Evolutionary conservation across 2,329 filamentous ascomycete species (phyloP).

Genomic region (Colletotrichum tanaceti): DNA sequence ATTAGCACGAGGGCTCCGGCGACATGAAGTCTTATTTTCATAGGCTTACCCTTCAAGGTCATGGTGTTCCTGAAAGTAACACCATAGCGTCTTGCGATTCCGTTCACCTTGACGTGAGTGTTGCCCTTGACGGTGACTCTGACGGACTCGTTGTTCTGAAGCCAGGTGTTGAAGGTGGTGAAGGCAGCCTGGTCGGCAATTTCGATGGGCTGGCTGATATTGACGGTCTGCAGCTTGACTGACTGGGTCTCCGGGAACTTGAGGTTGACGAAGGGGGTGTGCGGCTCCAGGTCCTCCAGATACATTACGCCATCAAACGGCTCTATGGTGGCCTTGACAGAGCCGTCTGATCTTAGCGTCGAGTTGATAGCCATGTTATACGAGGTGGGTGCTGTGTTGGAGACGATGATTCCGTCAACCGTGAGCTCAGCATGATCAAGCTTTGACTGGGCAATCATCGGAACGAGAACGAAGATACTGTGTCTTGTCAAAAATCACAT

Average conservation of each 20-base stretch:
- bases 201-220: slow-evolving; percentile 61
- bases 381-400: slow-evolving; percentile 56
- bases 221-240: slow-evolving; percentile 62
- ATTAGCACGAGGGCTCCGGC: slow-evolving; percentile 28
- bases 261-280: slow-evolving; percentile 62
- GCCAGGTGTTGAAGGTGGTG: slow-evolving; percentile 65
- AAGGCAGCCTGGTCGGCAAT: slow-evolving; percentile 63
- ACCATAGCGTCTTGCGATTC: slow-evolving; percentile 60
- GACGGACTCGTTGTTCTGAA: slow-evolving; percentile 63
- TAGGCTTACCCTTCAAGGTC: slow-evolving; percentile 53
- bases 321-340: slow-evolving; percentile 63
- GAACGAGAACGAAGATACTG: slow-evolving; percentile 68
- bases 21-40: background rate
- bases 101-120: slow-evolving; percentile 62
- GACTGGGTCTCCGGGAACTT: slow-evolving; percentile 64
- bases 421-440: slow-evolving; percentile 64
- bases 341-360: slow-evolving; percentile 63
- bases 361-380: slow-evolving; percentile 68
- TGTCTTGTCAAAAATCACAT: slow-evolving; percentile 22
- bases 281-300: slow-evolving; percentile 60
- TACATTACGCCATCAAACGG: slow-evolving; percentile 66
- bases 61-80: slow-evolving; percentile 69
- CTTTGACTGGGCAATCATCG: slow-evolving; percentile 67
- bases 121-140: slow-evolving; percentile 63
- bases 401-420: slow-evolving; percentile 63